Percentiles rank a stretch among this genome's conserved stretches.
These are phyloP conservation scores for Aspergillus sp. DNA, from an alignment of 2,329 filamentous ascomycete genomes.

Conservation along the genomic window DNA sequence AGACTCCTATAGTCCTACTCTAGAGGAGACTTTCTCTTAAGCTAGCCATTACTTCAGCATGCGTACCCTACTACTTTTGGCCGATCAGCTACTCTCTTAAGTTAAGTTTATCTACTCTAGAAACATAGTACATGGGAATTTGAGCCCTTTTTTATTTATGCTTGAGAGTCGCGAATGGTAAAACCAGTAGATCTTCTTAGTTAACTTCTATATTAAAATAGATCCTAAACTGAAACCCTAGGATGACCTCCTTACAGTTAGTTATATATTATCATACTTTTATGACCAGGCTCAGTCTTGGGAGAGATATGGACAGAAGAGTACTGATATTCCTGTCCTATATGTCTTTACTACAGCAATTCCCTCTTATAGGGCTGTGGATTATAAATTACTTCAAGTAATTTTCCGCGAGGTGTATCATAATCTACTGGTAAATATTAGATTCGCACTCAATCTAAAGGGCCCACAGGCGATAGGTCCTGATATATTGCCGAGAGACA, in stretches of 20 bases:
- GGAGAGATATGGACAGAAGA: neutral
- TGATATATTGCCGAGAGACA: neutral
- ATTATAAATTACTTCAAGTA: neutral
- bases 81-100: slow-evolving; percentile 10
- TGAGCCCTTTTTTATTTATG: slow-evolving; percentile 12
- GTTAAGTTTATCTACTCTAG: slow-evolving; percentile 15
- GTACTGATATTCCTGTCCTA: neutral
- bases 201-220: slow-evolving; percentile 5
- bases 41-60: slow-evolving; percentile 13
- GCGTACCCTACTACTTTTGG: slow-evolving; percentile 9
- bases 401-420: neutral
- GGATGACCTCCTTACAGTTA: slow-evolving; percentile 10
- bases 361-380: neutral
- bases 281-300: neutral
- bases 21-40: slow-evolving; percentile 13
- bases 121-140: slow-evolving; percentile 11
- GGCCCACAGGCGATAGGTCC: slow-evolving; percentile 3
- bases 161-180: slow-evolving; percentile 12
- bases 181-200: slow-evolving; percentile 7
- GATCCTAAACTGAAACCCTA: neutral
- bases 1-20: slow-evolving; percentile 4
- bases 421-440: neutral
- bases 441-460: slow-evolving; percentile 6
- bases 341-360: neutral
- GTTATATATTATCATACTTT: slow-evolving; percentile 12